A percentile compares a stretch with the other conserved stretches of the same genome.
phyloP scores from a whole-genome alignment of 2,329 filamentous ascomycete species.

The Polytolypa hystricis region DNA sequence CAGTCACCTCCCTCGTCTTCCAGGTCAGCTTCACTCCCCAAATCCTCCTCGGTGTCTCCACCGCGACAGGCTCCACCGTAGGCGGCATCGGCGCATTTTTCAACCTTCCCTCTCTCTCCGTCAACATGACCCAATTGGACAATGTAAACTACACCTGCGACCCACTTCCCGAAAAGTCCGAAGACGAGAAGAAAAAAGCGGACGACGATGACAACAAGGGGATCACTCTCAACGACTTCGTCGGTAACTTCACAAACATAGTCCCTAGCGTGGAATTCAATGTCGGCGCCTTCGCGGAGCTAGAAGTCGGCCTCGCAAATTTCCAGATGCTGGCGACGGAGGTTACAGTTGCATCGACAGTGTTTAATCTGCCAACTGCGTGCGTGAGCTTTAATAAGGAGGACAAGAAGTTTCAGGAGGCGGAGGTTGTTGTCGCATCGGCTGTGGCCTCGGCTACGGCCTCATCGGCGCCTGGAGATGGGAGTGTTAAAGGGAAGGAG shows the following conservation, averaged over 20 bases:
- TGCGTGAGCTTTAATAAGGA: slow-evolving; percentile 14
- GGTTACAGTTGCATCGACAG: slow-evolving; percentile 6
- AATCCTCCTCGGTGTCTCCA: slow-evolving; percentile 13
- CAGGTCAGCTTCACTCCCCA: slow-evolving; percentile 12
- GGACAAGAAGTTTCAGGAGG: slow-evolving; percentile 8
- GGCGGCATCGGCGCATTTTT: slow-evolving; percentile 16
- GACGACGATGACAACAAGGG: not conserved
- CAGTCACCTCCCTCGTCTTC: slow-evolving; percentile 9
- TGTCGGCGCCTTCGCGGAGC: slow-evolving; percentile 11
- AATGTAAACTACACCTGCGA: slow-evolving; percentile 15
- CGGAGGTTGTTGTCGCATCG: too few species aligned
- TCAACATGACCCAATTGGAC: slow-evolving; percentile 13
- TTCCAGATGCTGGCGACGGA: slow-evolving; percentile 2
- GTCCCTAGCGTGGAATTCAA: slow-evolving; percentile 13
- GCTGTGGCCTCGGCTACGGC: slow-evolving; percentile 4
- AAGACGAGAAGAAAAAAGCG: not conserved
- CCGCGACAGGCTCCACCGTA: slow-evolving; percentile 5
- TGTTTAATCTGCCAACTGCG: slow-evolving; percentile 12
- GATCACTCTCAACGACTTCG: slow-evolving; percentile 4
- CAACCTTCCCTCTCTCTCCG: slow-evolving; percentile 14
- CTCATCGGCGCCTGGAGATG: not conserved
- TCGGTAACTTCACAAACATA: slow-evolving; percentile 13
- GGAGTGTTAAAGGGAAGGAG: not conserved
- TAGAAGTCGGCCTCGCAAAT: slow-evolving; percentile 10
- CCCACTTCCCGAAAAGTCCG: not conserved